A percentile compares a stretch with the other conserved stretches of the same genome.
phyloP scores from a whole-genome alignment of 2,329 filamentous ascomycete species.

The Neofusicoccum parvum region DNA sequence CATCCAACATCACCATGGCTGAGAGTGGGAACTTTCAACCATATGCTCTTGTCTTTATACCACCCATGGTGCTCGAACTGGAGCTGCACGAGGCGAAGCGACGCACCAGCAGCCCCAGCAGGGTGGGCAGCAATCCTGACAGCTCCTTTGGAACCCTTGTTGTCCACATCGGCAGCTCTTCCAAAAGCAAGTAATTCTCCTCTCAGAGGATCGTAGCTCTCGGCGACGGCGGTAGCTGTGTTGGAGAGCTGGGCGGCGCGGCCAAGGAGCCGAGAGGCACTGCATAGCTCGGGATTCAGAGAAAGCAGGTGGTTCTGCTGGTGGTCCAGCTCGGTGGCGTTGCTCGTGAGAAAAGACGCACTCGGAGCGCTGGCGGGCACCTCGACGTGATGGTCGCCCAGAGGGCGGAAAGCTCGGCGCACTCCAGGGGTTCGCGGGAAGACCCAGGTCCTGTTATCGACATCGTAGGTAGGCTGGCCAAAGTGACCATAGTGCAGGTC shows the following conservation, averaged over 20 bases:
- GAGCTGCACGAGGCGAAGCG: constrained; percentile 58
- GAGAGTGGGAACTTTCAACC: constrained; percentile 52
- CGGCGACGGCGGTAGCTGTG: constrained; percentile 33
- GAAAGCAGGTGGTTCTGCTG: constrained; percentile 26
- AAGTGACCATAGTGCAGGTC: constrained; percentile 58
- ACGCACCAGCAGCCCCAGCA: constrained; percentile 52
- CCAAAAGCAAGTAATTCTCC: constrained; percentile 59
- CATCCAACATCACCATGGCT: constrained; percentile 49
- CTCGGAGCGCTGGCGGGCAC: neutral
- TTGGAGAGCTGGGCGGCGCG: constrained; percentile 34
- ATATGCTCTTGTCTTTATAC: constrained; percentile 48
- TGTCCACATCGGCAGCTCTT: constrained; percentile 51
- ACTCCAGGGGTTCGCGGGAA: constrained; percentile 42
- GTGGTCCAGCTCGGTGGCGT: constrained; percentile 7
- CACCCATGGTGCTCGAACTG: constrained; percentile 59
- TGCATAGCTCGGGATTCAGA: constrained; percentile 31
- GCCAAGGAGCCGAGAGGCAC: constrained; percentile 29
- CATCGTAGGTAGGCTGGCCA: constrained; percentile 53
- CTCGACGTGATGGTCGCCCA: neutral
- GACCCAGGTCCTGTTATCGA: constrained; percentile 52
- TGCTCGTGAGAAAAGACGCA: constrained; percentile 12
- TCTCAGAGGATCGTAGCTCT: constrained; percentile 42
- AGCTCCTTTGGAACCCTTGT: constrained; percentile 30
- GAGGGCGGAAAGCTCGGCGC: constrained; percentile 28
- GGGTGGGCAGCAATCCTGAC: constrained; percentile 36